phyloP scores from a whole-genome alignment of 208 protist genomes.

The Strigomonas culicis region DNA sequence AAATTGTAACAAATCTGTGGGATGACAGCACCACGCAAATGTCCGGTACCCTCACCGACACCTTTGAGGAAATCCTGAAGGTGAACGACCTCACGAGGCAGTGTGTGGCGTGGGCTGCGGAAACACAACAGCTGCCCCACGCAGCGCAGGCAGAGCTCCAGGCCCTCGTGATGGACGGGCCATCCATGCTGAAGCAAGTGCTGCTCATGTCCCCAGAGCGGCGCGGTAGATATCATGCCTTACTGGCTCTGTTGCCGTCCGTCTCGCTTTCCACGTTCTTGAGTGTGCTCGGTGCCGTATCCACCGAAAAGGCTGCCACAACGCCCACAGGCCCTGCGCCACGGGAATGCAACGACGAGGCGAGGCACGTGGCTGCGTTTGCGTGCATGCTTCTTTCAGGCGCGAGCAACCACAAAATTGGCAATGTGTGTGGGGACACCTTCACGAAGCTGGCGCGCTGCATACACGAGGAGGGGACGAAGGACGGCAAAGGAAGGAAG shows the following conservation, averaged over 20 bases:
- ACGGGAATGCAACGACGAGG: too few species aligned
- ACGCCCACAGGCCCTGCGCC: too few species aligned
- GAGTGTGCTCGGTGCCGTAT: background rate
- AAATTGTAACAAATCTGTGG: constrained; percentile 85
- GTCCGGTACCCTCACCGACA: constrained; percentile 76
- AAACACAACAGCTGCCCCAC: background rate
- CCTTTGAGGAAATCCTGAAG: constrained; percentile 58
- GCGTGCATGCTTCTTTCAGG: constrained; percentile 42
- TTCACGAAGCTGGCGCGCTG: constrained; percentile 46
- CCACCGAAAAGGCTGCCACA: too few species aligned
- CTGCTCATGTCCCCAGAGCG: constrained; percentile 61
- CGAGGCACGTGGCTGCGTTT: constrained; percentile 24
- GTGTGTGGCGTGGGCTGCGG: background rate
- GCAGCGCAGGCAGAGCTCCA: background rate
- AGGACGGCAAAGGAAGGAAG: background rate
- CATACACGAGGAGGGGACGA: background rate
- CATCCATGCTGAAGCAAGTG: constrained; percentile 36
- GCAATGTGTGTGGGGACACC: constrained; percentile 72
- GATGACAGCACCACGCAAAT: constrained; percentile 87
- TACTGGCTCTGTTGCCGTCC: constrained; percentile 55
- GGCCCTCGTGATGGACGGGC: background rate
- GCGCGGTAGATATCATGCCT: constrained; percentile 84
- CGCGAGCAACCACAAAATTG: constrained; percentile 81
- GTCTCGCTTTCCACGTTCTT: constrained; percentile 24
- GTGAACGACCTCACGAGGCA: constrained; percentile 8